Conservation (phyloP, 2,329 filamentous ascomycete genomes). For the Venturia aucupariae region DNA sequence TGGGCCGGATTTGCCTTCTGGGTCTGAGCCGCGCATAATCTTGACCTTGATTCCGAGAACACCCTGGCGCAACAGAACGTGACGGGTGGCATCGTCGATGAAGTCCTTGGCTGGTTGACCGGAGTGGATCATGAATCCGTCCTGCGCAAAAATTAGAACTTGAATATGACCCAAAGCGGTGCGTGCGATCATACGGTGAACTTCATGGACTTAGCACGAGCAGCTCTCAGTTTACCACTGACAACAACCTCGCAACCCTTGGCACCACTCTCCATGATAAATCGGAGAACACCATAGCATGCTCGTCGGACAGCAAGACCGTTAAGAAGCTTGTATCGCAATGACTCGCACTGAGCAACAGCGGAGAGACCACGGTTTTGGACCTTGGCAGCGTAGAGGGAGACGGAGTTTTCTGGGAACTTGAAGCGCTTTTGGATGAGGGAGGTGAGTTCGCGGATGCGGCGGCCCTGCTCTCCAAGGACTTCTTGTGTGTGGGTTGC, state of each 20-base stretch:
- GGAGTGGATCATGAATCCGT: constrained; percentile 99
- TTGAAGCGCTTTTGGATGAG: constrained; percentile 99
- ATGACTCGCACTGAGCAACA: constrained; percentile 99
- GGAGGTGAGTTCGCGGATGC: constrained; percentile 99
- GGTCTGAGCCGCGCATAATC: constrained; percentile 99
- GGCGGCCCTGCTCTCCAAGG: constrained; percentile 98
- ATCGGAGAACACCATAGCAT: constrained; percentile 99
- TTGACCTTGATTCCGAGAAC: constrained; percentile 99
- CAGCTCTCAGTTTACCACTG: constrained; percentile 96
- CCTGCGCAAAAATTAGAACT: constrained; percentile 31
- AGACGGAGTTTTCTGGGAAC: constrained; percentile 99
- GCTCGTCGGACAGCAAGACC: constrained; percentile 96
- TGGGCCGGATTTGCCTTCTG: constrained; percentile 96
- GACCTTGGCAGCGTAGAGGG: constrained; percentile 99
- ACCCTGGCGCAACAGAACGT: constrained; percentile 99
- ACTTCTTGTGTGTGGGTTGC: constrained; percentile 99
- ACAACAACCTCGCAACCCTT: constrained; percentile 99
- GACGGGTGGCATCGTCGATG: constrained; percentile 95
- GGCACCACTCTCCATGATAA: constrained; percentile 99
- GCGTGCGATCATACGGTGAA: constrained; percentile 65
- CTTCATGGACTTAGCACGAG: constrained; percentile 99
- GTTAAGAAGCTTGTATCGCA: constrained; percentile 99
- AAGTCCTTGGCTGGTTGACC: constrained; percentile 99
- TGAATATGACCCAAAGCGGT: not conserved
- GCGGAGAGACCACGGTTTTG: constrained; percentile 99